phyloP scores from a whole-genome alignment of 2,329 filamentous ascomycete species.

The Penicillium sp. region DNA sequence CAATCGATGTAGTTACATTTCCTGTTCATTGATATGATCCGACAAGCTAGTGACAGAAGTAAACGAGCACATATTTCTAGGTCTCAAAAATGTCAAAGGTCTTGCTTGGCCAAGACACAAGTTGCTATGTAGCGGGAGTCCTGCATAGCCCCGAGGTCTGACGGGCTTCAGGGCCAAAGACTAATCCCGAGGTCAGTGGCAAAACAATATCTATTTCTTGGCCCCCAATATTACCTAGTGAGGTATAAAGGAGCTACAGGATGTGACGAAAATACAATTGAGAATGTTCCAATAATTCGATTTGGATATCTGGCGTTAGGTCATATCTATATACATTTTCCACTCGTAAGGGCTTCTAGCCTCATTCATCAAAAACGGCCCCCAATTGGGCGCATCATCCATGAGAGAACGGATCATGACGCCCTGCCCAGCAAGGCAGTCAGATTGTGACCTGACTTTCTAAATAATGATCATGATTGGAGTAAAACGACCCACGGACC shows the following conservation, averaged over 20 bases:
- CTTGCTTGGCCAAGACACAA: background rate
- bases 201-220: background rate
- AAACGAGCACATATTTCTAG: background rate
- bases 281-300: background rate
- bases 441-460: background rate
- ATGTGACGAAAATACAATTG: background rate
- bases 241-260: background rate
- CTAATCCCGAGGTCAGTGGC: background rate
- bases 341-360: background rate
- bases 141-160: background rate
- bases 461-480: background rate
- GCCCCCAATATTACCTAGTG: background rate
- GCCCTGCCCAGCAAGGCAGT: background rate
- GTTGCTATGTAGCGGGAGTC: background rate
- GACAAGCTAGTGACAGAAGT: background rate
- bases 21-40: background rate
- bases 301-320: slow-evolving; percentile 1
- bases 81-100: background rate
- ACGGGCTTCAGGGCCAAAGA: background rate
- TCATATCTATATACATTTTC: slow-evolving; percentile 2
- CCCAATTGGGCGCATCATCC: background rate
- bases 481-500: background rate
- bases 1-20: background rate
- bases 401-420: background rate
- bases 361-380: background rate